phyloP scores from a whole-genome alignment of 768 basidiomycete genomes.

The Rhodotorula toruloides region DNA sequence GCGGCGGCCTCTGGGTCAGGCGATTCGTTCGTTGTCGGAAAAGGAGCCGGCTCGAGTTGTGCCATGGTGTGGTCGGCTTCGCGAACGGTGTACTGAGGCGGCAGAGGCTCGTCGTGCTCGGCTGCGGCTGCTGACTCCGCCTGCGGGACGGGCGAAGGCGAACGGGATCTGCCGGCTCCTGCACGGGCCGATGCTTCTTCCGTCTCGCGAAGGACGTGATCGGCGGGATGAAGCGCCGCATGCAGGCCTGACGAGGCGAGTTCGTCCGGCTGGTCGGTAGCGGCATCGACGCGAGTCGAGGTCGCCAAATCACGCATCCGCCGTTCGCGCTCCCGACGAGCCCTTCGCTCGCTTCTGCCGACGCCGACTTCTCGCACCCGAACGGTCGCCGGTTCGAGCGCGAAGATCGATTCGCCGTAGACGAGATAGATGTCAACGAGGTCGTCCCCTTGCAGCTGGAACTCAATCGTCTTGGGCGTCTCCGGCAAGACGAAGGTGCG shows the following conservation, averaged over 20 bases:
- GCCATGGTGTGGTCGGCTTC: too few species aligned
- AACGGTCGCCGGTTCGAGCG: slow-evolving; percentile 85
- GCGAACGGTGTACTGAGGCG: too few species aligned
- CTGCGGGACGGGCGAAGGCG: not conserved
- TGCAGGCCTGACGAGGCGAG: slow-evolving; percentile 20
- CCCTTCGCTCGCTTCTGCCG: slow-evolving; percentile 77
- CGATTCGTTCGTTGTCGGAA: not conserved
- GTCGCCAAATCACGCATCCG: slow-evolving; percentile 59
- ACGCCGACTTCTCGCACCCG: slow-evolving; percentile 90
- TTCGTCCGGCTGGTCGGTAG: slow-evolving; percentile 47
- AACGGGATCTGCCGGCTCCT: not conserved
- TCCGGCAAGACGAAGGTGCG: slow-evolving; percentile 88
- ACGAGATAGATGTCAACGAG: slow-evolving; percentile 84
- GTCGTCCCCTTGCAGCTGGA: slow-evolving; percentile 87
- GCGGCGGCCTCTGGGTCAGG: not conserved
- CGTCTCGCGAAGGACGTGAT: slow-evolving; percentile 52
- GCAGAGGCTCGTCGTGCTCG: too few species aligned
- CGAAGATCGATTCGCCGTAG: slow-evolving; percentile 86
- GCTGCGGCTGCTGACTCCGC: too few species aligned
- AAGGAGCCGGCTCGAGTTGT: too few species aligned
- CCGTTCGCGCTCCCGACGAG: slow-evolving; percentile 71
- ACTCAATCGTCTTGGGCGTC: slow-evolving; percentile 76
- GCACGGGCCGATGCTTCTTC: too few species aligned
- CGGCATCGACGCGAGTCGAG: not conserved
- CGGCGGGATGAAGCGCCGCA: slow-evolving; percentile 43